Evolutionary conservation across 768 basidiomycete genomes (phyloP).

Genomic region (Boletus vermiculosoides): DNA sequence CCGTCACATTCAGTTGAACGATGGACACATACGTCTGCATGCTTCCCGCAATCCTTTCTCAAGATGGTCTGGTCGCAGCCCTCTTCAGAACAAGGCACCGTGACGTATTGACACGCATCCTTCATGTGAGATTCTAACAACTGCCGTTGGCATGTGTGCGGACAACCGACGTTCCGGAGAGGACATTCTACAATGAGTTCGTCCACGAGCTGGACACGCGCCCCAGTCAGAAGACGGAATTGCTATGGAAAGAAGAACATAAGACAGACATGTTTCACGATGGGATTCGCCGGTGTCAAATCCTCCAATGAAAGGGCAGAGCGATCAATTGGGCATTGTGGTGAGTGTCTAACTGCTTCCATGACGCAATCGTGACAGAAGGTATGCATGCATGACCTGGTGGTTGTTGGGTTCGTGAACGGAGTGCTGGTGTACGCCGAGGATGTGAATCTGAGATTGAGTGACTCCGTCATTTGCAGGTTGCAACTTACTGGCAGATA

Average conservation of each 20-base stretch:
- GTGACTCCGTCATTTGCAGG: not conserved
- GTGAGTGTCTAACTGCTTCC: constrained; percentile 63
- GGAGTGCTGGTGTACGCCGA: constrained; percentile 47
- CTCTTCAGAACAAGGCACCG: constrained; percentile 49
- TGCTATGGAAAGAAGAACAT: constrained; percentile 2
- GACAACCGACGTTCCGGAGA: constrained; percentile 57
- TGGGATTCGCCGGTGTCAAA: constrained; percentile 65
- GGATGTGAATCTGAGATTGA: constrained; percentile 8
- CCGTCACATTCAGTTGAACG: constrained; percentile 40
- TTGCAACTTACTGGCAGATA: constrained; percentile 58
- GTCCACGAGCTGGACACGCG: constrained; percentile 64
- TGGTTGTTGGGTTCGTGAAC: constrained; percentile 74
- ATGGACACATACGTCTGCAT: constrained; percentile 38
- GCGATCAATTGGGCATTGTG: constrained; percentile 84
- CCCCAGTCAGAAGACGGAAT: constrained; percentile 4
- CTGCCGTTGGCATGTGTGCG: constrained; percentile 64
- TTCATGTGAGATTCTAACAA: constrained; percentile 60
- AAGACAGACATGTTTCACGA: constrained; percentile 56
- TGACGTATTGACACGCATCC: constrained; percentile 57
- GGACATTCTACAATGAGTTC: constrained; percentile 77
- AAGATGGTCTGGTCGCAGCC: constrained; percentile 45
- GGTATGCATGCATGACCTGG: constrained; percentile 76
- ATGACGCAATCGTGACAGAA: constrained; percentile 83
- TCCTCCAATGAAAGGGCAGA: constrained; percentile 59
- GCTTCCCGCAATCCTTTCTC: constrained; percentile 47